Conservation (phyloP, 352 stramenopile genomes). For the Pythium vanterpoolii region DNA sequence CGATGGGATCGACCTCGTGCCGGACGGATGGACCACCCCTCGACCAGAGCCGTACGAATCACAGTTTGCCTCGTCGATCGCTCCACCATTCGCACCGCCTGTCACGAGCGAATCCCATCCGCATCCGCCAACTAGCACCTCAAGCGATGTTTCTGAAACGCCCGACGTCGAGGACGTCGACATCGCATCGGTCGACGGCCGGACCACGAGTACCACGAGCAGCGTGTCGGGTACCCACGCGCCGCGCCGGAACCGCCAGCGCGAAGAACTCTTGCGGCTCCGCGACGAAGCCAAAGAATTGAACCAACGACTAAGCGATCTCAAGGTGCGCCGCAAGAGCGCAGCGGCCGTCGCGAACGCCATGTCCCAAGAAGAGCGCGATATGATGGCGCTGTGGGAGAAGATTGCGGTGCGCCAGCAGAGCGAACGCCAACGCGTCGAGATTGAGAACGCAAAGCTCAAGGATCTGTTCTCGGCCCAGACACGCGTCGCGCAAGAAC, state of each 20-base stretch:
- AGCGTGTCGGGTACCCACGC: background rate
- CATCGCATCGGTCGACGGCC: constrained; percentile 9
- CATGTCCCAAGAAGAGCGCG: constrained; percentile 21
- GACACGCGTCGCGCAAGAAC: constrained; percentile 24
- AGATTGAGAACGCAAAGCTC: constrained; percentile 31
- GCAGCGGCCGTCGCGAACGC: constrained; percentile 7
- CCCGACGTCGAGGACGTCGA: constrained; percentile 5
- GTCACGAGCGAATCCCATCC: too few relatives aligned
- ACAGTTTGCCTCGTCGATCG: background rate
- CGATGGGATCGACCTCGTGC: constrained; percentile 18
- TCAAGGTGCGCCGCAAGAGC: constrained; percentile 14
- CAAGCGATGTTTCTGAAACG: constrained; percentile 1
- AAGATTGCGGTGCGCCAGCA: constrained; percentile 14
- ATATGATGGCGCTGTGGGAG: constrained; percentile 25
- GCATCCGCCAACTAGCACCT: too few relatives aligned
- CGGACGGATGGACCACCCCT: constrained; percentile 2
- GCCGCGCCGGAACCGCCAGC: constrained; percentile 19
- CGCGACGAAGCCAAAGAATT: constrained; percentile 33
- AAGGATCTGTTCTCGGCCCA: constrained; percentile 29
- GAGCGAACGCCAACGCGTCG: constrained; percentile 14
- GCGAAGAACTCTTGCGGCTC: constrained; percentile 36
- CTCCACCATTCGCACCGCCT: background rate
- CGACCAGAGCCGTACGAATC: too few relatives aligned
- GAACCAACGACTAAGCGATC: constrained; percentile 20
- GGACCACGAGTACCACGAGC: background rate